Conservation (phyloP, 139 green algal species). For the Closterium sp. region DNA sequence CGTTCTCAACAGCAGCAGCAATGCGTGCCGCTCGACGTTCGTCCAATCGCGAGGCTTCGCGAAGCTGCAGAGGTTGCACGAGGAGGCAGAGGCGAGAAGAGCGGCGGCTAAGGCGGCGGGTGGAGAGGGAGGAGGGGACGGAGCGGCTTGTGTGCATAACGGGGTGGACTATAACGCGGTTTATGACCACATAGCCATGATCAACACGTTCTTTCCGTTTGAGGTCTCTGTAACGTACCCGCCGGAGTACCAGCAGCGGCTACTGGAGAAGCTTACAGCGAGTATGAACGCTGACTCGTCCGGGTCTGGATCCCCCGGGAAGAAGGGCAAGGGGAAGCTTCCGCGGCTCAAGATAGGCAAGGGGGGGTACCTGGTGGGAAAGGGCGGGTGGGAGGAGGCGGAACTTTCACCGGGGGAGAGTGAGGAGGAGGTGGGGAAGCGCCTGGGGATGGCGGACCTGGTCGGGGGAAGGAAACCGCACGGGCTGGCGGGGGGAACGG, state of each 20-base stretch:
- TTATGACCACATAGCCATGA: neutral
- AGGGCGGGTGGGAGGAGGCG: neutral
- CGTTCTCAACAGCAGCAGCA: neutral
- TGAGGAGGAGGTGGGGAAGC: neutral
- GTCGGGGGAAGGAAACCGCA: neutral
- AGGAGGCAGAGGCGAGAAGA: neutral
- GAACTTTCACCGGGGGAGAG: neutral
- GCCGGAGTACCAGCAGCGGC: conserved; percentile 1
- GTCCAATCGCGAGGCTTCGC: neutral
- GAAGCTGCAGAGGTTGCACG: conserved; percentile 8
- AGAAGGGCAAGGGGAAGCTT: neutral
- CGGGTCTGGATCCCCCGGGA: neutral
- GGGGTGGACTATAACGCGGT: neutral
- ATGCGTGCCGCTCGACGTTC: neutral
- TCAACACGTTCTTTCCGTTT: neutral
- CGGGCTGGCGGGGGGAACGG: neutral
- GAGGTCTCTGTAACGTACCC: neutral
- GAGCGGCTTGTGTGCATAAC: neutral
- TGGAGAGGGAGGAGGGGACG: neutral
- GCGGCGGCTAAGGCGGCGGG: neutral
- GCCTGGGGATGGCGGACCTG: neutral
- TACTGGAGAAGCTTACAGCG: neutral
- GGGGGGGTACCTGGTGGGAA: neutral
- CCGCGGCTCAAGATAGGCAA: neutral
- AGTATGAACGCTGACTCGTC: neutral